These are phyloP conservation scores for Cylindrotheca fusiformis DNA, from an alignment of 108 stramenopile species.

Conservation along the genomic window DNA sequence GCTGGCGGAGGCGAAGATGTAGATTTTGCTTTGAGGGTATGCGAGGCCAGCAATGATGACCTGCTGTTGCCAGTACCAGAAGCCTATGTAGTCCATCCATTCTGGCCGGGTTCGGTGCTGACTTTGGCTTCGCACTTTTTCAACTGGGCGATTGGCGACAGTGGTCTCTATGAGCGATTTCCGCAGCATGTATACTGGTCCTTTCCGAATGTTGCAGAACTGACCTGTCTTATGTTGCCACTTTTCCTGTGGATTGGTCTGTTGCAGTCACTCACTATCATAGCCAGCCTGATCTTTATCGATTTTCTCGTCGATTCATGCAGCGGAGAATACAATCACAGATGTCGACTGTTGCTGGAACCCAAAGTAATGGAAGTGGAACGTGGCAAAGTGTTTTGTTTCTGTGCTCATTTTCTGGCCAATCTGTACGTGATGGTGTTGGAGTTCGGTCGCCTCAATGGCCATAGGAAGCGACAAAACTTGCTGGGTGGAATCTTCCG, in stretches of 20 bases:
- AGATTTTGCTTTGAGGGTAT: constrained; percentile 35
- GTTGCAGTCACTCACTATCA: constrained; percentile 17
- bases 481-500: constrained; percentile 8
- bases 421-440: constrained; percentile 39
- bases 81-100: constrained; percentile 39
- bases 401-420: constrained; percentile 38
- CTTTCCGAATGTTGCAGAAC: constrained; percentile 40
- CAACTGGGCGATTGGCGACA: constrained; percentile 54
- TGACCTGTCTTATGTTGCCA: background rate
- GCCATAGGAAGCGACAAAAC: constrained; percentile 24
- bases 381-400: background rate
- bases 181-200: constrained; percentile 42
- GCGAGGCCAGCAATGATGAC: background rate
- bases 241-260: constrained; percentile 10
- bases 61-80: constrained; percentile 20
- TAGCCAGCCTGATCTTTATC: constrained; percentile 18
- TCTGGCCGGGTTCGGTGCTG: constrained; percentile 33
- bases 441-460: constrained; percentile 37
- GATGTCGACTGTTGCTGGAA: background rate
- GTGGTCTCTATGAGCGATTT: constrained; percentile 34
- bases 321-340: background rate
- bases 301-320: background rate
- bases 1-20: constrained; percentile 67
- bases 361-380: no score
- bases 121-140: constrained; percentile 36